Evolutionary conservation across 1,284 basidiomycete species (phyloP), one percentile per base, ranked within the genome.

Genomic region (Ganoderma sp.): DNA sequence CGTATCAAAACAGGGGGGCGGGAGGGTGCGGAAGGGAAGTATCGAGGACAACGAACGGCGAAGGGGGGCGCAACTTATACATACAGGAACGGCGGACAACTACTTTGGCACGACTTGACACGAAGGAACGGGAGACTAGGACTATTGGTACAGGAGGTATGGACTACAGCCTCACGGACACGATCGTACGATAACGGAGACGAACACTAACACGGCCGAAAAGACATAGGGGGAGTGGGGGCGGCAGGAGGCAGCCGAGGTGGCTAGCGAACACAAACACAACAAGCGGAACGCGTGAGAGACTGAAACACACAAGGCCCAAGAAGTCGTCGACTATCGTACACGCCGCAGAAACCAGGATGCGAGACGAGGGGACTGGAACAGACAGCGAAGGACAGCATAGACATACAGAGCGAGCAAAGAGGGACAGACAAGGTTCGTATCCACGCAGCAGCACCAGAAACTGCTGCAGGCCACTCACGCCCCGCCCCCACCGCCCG

Each of bases 371-470:
- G 15, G 39, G 45, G 43, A 64, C 59, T 28, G 57, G 63, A 41
- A 65, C 59, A 54, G 25, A 60, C 45, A 63, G 64, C 67, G 60
- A 37, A 34, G 42, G 54, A 66, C 50, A 67, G 63, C 68, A 65
- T 66, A 69, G 66, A 70, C 71, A 67, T 68, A 68, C 70, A 66
- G 39, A 61, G 22, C 39, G 61, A 54, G 50, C 41, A 48, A 52
- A 61, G 32, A 58, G 42, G 22, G 52, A 28, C 39, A 28, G 17
- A 37, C 39, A 56, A 45, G n/a, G 48, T 25, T 41, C n/a, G 52
- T 7, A 45, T 54, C 12, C 9, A 39, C 34, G 42, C 42, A 39
- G 19, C 56, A 39, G 10, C 37, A 39, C 56, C 32, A 32, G 32
- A 32, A 32, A 32, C 32, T 25, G 34, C 60, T 67, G 25, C 34